phyloP scores from a whole-genome alignment of 441 rosid species.

The Hura crepitans region DNA sequence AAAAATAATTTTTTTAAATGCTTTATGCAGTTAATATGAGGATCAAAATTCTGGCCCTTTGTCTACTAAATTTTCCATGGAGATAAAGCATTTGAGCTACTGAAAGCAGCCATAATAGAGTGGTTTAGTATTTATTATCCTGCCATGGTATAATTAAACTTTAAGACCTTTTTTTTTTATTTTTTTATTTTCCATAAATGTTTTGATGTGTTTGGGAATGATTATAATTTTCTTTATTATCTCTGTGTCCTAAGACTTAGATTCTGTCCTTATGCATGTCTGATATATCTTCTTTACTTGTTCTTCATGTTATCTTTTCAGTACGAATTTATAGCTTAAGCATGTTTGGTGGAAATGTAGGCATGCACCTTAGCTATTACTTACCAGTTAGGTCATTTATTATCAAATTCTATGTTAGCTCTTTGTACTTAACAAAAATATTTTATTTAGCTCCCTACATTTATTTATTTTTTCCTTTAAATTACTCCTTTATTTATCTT shows the following conservation, averaged over 20 bases:
- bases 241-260: constrained; percentile 18
- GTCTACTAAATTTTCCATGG: constrained; percentile 12
- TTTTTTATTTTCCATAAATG: constrained; percentile 17
- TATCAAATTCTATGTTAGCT: background rate
- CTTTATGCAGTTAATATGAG: constrained; percentile 27
- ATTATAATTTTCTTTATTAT: constrained; percentile 7
- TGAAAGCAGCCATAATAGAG: constrained; percentile 15
- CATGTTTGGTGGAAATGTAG: background rate
- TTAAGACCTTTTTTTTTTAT: too few relatives aligned
- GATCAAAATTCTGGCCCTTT: background rate
- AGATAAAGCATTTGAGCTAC: constrained; percentile 11
- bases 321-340: background rate
- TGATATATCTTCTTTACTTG: background rate
- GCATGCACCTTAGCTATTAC: background rate
- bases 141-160: constrained; percentile 16
- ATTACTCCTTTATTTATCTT: too few relatives aligned
- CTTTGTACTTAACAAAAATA: too few relatives aligned
- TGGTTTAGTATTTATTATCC: too few relatives aligned
- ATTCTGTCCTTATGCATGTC: constrained; percentile 3
- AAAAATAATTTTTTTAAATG: background rate
- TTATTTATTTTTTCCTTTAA: too few relatives aligned
- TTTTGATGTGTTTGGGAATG: constrained; percentile 16
- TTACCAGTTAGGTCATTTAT: constrained; percentile 8
- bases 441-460: too few relatives aligned
- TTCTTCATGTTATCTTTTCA: background rate